Conservation (phyloP, 2,329 filamentous ascomycete species). For the Alternaria angustiovoidea region DNA sequence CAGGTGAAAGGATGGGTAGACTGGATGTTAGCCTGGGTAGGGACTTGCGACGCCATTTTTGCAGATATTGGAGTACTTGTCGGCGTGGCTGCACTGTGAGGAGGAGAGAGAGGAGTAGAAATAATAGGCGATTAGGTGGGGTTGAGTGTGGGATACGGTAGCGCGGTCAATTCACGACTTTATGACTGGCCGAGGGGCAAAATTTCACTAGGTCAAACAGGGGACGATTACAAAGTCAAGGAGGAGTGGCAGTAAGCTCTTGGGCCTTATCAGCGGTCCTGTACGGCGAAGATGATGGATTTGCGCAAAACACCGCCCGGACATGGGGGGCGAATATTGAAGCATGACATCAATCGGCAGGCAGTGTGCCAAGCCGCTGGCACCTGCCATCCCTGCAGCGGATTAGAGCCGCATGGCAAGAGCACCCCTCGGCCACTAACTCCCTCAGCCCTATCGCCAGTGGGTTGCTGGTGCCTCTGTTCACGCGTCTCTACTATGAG, state of each 20-base stretch:
- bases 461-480: not conserved
- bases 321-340: slow-evolving; percentile 25
- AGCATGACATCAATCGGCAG: slow-evolving; percentile 22
- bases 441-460: slow-evolving; percentile 20
- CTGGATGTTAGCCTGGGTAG: slow-evolving; percentile 47
- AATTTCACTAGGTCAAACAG: slow-evolving; percentile 13
- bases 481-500: not conserved
- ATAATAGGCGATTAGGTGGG: slow-evolving; percentile 36
- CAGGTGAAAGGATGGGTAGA: slow-evolving; percentile 86
- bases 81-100: slow-evolving; percentile 7
- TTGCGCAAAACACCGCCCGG: slow-evolving; percentile 3
- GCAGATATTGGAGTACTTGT: slow-evolving; percentile 11
- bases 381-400: slow-evolving; percentile 27
- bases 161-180: slow-evolving; percentile 19
- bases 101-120: slow-evolving; percentile 14
- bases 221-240: slow-evolving; percentile 13
- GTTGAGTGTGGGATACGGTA: slow-evolving; percentile 32
- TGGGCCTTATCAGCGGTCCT: slow-evolving; percentile 7
- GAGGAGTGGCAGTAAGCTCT: not conserved
- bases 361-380: slow-evolving; percentile 16
- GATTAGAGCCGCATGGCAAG: slow-evolving; percentile 21
- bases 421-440: slow-evolving; percentile 17
- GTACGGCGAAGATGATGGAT: slow-evolving; percentile 16
- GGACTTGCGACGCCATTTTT: slow-evolving; percentile 46
- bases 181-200: slow-evolving; percentile 38